Evolutionary conservation across 495 filamentous ascomycete genomes (phyloP).

Genomic region (Annulohypoxylon maeteangense): DNA sequence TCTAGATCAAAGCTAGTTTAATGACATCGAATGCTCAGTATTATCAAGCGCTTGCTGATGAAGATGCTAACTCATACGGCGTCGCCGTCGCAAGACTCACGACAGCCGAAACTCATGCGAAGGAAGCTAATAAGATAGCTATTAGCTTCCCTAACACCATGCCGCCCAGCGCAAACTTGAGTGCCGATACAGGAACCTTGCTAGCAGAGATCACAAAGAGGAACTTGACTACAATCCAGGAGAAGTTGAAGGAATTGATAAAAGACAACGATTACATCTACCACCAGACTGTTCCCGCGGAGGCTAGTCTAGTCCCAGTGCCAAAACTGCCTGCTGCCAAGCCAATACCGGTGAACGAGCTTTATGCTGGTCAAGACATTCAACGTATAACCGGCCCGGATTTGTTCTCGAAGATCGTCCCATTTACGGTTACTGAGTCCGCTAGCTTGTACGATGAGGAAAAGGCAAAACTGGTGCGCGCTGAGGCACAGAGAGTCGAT

Average conservation of each 20-base stretch:
- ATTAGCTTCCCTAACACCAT: constrained; percentile 83
- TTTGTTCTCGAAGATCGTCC: constrained; percentile 96
- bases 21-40: constrained; percentile 90
- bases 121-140: constrained; percentile 79
- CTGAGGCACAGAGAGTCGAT: constrained; percentile 92
- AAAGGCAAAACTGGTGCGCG: constrained; percentile 93
- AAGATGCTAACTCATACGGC: constrained; percentile 87
- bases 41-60: constrained; percentile 91
- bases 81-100: constrained; percentile 85
- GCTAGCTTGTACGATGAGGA: constrained; percentile 98
- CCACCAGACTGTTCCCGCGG: constrained; percentile 88
- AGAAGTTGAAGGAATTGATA: constrained; percentile 75
- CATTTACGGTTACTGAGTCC: constrained; percentile 94
- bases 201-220: constrained; percentile 84
- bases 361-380: constrained; percentile 97
- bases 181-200: constrained; percentile 76
- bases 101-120: constrained; percentile 77
- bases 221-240: constrained; percentile 82
- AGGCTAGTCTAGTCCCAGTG: constrained; percentile 80
- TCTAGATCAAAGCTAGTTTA: constrained; percentile 81
- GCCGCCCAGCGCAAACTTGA: constrained; percentile 83
- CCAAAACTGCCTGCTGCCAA: constrained; percentile 97
- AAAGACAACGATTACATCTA: constrained; percentile 99
- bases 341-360: constrained; percentile 94
- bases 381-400: constrained; percentile 96